These are phyloP conservation scores for Marsdenia floribunda DNA, from an alignment of 257 asterid genomes.

Conservation along the genomic window DNA sequence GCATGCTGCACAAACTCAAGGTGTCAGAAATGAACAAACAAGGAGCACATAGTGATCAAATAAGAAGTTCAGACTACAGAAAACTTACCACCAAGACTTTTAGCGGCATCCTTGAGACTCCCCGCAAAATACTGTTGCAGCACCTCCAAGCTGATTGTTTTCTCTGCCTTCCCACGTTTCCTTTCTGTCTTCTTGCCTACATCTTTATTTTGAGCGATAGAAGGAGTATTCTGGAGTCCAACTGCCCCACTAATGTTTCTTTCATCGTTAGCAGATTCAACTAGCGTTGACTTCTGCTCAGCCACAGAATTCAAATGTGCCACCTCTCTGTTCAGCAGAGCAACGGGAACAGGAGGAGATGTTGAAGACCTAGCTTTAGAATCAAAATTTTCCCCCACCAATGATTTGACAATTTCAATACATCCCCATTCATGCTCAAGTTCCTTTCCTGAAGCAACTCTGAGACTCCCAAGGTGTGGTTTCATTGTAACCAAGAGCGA, in stretches of 20 bases:
- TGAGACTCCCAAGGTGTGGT: constrained; percentile 67
- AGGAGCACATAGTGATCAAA: not conserved
- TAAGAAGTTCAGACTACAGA: constrained; percentile 3
- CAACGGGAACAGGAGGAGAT: constrained; percentile 36
- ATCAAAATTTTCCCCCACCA: constrained; percentile 39
- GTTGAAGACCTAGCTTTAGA: constrained; percentile 29
- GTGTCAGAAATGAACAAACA: not conserved
- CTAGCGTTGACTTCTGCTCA: constrained; percentile 28
- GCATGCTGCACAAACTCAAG: not conserved
- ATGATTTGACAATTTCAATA: constrained; percentile 54
- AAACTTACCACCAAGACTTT: constrained; percentile 85
- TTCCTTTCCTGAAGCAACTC: constrained; percentile 81
- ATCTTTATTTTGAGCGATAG: constrained; percentile 37
- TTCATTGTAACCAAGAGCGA: constrained; percentile 67
- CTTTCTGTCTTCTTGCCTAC: constrained; percentile 61
- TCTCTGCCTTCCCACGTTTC: constrained; percentile 88
- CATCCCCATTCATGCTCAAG: constrained; percentile 67
- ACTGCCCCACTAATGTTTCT: constrained; percentile 30
- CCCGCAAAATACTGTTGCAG: constrained; percentile 87
- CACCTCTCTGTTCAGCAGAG: constrained; percentile 32
- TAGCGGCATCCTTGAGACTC: constrained; percentile 91
- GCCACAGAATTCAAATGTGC: constrained; percentile 34
- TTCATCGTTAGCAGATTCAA: constrained; percentile 27
- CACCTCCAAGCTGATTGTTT: constrained; percentile 82
- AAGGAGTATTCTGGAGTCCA: constrained; percentile 33